Evolutionary conservation across 2,329 filamentous ascomycete species (phyloP).

Genomic region (Aspergillus sp.): DNA sequence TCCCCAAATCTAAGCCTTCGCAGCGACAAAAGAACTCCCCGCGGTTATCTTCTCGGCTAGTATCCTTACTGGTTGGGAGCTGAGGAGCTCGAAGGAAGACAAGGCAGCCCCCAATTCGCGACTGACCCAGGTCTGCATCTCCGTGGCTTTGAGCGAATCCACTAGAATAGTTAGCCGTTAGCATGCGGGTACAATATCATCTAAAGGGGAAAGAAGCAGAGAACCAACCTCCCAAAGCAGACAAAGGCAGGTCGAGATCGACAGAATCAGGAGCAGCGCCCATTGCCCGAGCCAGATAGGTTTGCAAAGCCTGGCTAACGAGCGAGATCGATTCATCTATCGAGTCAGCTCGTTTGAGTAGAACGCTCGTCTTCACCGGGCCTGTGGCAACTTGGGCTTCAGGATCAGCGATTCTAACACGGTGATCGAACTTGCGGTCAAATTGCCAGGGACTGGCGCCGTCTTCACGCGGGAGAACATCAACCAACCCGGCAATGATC

Average conservation of each 20-base stretch:
- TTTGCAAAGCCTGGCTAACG: slow-evolving; percentile 12
- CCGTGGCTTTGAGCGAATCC: slow-evolving; percentile 26
- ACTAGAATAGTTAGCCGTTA: slow-evolving; percentile 3
- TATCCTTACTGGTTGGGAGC: slow-evolving; percentile 22
- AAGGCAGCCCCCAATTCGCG: slow-evolving; percentile 24
- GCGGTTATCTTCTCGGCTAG: slow-evolving; percentile 24
- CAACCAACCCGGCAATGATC: slow-evolving; percentile 25
- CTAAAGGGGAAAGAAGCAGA: neutral
- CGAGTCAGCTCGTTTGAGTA: neutral
- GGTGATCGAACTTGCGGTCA: slow-evolving; percentile 27
- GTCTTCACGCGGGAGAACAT: slow-evolving; percentile 19
- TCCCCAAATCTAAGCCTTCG: too few relatives aligned
- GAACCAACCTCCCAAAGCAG: slow-evolving; percentile 20
- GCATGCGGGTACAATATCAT: neutral
- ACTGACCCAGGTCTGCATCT: slow-evolving; percentile 26
- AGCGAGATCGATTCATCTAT: neutral
- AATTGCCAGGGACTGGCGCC: slow-evolving; percentile 19
- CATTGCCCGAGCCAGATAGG: slow-evolving; percentile 26
- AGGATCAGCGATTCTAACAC: slow-evolving; percentile 5
- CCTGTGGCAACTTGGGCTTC: neutral
- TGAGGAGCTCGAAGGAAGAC: slow-evolving; percentile 27
- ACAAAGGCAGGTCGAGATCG: slow-evolving; percentile 24
- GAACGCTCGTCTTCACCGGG: neutral
- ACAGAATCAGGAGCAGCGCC: slow-evolving; percentile 23
- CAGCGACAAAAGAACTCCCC: slow-evolving; percentile 19